Conservation (phyloP, 176 grass and related monocot species). For the Dendrocalamus sinicus region DNA sequence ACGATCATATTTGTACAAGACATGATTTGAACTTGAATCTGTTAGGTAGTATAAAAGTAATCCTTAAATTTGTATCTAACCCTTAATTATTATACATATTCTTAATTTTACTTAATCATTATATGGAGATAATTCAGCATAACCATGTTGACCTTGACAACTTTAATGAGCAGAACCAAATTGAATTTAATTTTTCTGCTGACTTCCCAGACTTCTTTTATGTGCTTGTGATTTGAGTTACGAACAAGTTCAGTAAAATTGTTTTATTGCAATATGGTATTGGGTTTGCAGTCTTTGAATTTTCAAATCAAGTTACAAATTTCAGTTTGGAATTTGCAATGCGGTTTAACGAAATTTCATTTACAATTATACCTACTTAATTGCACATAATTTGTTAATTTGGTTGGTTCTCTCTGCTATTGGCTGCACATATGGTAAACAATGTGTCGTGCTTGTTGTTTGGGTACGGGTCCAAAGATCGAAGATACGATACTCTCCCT, state of each 20-base stretch:
- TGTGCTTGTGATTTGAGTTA: not conserved
- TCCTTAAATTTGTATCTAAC: not conserved
- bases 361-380: not conserved
- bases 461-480: too few relatives aligned
- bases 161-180: not conserved
- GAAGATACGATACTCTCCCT: too few relatives aligned
- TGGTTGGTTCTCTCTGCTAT: not conserved
- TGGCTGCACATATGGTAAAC: not conserved
- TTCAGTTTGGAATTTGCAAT: not conserved
- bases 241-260: not conserved
- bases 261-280: not conserved
- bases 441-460: too few relatives aligned
- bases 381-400: not conserved
- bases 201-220: not conserved
- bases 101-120: not conserved
- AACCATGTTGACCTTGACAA: not conserved
- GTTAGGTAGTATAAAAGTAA: not conserved
- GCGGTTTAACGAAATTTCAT: conserved; percentile 5
- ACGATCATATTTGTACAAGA: not conserved
- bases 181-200: not conserved
- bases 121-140: not conserved
- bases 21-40: not conserved
- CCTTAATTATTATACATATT: not conserved
- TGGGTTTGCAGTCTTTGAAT: not conserved
- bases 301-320: not conserved